A percentile compares a stretch with the other conserved stretches of the same genome.
Evolutionary conservation across 768 basidiomycete genomes (phyloP).

Genomic region (Boletus eberwhitei): DNA sequence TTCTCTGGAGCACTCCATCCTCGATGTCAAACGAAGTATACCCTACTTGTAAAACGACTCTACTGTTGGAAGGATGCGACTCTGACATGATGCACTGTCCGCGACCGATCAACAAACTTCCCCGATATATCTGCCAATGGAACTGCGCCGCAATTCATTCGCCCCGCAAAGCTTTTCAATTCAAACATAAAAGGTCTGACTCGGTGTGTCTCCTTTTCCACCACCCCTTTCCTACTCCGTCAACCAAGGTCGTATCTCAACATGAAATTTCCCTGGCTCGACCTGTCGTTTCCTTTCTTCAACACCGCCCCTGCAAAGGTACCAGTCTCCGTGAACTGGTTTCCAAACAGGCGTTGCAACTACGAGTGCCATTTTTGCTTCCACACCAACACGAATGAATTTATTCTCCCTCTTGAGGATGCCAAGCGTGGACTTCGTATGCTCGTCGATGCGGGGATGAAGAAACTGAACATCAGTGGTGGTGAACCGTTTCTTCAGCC

Average conservation of each 20-base stretch:
- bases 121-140: neutral
- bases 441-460: conserved; percentile 33
- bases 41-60: no score
- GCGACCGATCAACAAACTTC: neutral
- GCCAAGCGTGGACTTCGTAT: conserved; percentile 34
- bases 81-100: neutral
- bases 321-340: conserved; percentile 29
- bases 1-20: neutral
- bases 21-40: neutral
- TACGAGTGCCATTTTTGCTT: conserved; percentile 42
- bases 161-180: neutral
- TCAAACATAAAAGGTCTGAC: neutral
- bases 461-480: conserved; percentile 36
- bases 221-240: neutral
- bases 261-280: conserved; percentile 18
- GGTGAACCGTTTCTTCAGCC: conserved; percentile 39
- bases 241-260: neutral
- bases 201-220: neutral
- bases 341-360: conserved; percentile 29
- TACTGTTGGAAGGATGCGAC: neutral
- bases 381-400: conserved; percentile 36
- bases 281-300: conserved; percentile 18
- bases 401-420: conserved; percentile 35
- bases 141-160: neutral
- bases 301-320: conserved; percentile 2